phyloP scores from a whole-genome alignment of 495 filamentous ascomycete genomes.

The Durotheca rogersii region DNA sequence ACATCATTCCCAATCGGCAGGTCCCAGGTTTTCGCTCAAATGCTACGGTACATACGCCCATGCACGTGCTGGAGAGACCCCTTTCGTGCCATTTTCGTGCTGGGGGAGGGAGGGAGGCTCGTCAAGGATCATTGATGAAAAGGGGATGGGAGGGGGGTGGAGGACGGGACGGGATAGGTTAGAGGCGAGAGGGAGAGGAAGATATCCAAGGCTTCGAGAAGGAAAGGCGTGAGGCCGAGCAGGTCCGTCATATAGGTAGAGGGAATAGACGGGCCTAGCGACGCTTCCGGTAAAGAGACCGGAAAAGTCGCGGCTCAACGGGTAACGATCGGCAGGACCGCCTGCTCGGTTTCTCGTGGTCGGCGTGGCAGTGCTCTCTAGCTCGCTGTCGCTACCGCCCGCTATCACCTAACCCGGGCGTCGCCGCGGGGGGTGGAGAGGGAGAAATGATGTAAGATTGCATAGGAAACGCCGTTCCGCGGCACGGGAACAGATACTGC shows the following conservation, averaged over 20 bases:
- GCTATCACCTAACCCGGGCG: slow-evolving; percentile 18
- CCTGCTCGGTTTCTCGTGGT: slow-evolving; percentile 14
- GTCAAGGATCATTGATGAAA: slow-evolving; percentile 6
- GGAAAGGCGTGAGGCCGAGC: slow-evolving; percentile 17
- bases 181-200: background rate
- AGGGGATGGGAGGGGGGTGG: background rate
- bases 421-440: slow-evolving; percentile 12
- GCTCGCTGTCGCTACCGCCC: too few species aligned
- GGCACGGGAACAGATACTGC: too few species aligned
- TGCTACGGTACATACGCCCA: background rate
- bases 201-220: slow-evolving; percentile 17
- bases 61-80: slow-evolving; percentile 14
- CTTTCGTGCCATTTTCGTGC: slow-evolving; percentile 19
- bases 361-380: slow-evolving; percentile 31
- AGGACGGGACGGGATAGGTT: background rate
- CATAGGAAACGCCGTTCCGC: too few species aligned
- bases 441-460: slow-evolving; percentile 30
- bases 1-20: slow-evolving; percentile 25
- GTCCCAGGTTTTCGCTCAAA: background rate
- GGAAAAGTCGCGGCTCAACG: slow-evolving; percentile 13
- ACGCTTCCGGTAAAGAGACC: slow-evolving; percentile 25
- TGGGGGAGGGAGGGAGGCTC: too few species aligned
- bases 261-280: slow-evolving; percentile 11
- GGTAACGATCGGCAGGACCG: slow-evolving; percentile 27
- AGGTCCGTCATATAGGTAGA: slow-evolving; percentile 16